These are phyloP conservation scores for Geotrichum cucujoidarum DNA, from an alignment of 1,139 yeast species.

Conservation along the genomic window DNA sequence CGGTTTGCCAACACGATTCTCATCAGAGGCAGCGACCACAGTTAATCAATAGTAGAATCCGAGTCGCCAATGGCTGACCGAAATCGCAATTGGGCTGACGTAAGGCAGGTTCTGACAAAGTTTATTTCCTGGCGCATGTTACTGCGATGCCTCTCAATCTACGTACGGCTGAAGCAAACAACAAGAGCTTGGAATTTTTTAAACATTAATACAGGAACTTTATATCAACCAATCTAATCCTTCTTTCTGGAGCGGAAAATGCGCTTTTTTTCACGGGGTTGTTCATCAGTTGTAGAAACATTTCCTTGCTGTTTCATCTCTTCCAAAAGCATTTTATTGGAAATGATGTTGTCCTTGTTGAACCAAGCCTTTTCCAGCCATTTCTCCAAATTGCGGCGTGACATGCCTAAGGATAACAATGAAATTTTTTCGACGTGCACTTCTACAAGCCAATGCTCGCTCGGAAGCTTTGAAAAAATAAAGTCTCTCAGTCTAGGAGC, in stretches of 20 bases:
- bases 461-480: slow-evolving; percentile 37
- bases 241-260: slow-evolving; percentile 1
- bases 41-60: background rate
- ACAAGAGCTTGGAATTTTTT: too few relatives aligned
- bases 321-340: slow-evolving; percentile 27
- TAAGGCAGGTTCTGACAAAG: too few relatives aligned
- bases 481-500: slow-evolving; percentile 55
- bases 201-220: background rate
- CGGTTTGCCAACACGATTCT: too few relatives aligned
- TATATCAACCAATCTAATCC: background rate
- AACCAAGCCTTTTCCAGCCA: slow-evolving; percentile 71
- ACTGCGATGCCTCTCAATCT: too few relatives aligned
- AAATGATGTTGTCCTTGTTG: slow-evolving; percentile 54
- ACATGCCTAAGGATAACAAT: slow-evolving; percentile 16
- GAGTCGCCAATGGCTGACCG: too few relatives aligned
- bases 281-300: background rate
- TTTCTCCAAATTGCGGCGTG: slow-evolving; percentile 44
- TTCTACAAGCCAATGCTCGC: slow-evolving; percentile 16
- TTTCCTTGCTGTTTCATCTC: background rate
- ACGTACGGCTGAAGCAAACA: too few relatives aligned
- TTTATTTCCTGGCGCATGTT: too few relatives aligned
- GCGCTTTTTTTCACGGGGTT: background rate
- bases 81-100: too few relatives aligned
- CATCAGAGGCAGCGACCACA: too few relatives aligned
- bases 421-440: slow-evolving; percentile 18